Evolutionary conservation across 208 protist genomes (phyloP).

Genomic region (Leishmania tarentolae): DNA sequence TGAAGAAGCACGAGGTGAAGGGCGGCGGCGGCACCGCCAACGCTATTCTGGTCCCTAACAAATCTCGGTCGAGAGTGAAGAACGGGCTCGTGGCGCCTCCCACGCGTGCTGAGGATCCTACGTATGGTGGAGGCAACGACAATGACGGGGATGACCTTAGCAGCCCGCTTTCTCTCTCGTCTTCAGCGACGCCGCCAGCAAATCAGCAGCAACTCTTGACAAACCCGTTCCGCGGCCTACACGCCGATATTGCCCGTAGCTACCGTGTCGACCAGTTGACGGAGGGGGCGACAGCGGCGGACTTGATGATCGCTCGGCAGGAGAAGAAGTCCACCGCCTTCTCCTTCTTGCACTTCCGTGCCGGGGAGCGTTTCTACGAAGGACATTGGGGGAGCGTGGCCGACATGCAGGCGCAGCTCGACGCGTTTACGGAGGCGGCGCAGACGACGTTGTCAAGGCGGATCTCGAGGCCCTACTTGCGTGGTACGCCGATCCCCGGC

Average conservation of each 20-base stretch:
- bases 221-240: conserved; percentile 74
- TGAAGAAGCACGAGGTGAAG: conserved; percentile 19
- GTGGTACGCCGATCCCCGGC: conserved; percentile 27
- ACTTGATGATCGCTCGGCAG: conserved; percentile 60
- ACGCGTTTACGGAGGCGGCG: conserved; percentile 6
- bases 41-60: background rate
- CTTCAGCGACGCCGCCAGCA: background rate
- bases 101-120: background rate
- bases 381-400: conserved; percentile 37
- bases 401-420: conserved; percentile 29
- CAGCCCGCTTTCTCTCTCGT: background rate
- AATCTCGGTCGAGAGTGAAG: background rate
- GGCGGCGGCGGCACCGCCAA: background rate
- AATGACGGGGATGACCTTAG: background rate
- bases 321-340: conserved; percentile 68
- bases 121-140: background rate
- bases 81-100: conserved; percentile 14
- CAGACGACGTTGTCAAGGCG: background rate
- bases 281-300: conserved; percentile 31
- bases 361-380: conserved; percentile 35
- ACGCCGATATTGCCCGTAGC: conserved; percentile 58
- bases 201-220: conserved; percentile 32
- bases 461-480: conserved; percentile 9
- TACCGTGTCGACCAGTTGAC: conserved; percentile 78
- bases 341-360: conserved; percentile 63